Evolutionary conservation across 305 asterid genomes (phyloP).

Genomic region (Solanum hybrid): DNA sequence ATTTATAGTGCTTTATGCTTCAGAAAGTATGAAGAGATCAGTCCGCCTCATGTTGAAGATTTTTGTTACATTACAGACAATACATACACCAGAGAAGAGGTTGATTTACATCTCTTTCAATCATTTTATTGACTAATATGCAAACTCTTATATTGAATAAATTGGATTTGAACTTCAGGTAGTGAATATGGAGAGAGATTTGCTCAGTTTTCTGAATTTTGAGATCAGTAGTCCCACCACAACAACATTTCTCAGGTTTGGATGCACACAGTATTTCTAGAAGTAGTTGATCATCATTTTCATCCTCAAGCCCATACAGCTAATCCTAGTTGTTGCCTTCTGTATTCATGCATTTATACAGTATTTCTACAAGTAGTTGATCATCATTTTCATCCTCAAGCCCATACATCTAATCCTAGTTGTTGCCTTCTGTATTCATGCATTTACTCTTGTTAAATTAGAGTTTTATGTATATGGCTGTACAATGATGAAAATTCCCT

Average conservation of each 20-base stretch:
- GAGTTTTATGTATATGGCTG: background rate
- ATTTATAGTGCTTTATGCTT: slow-evolving; percentile 15
- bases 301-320: background rate
- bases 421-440: background rate
- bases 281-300: background rate
- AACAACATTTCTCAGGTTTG: slow-evolving; percentile 62
- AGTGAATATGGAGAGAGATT: slow-evolving; percentile 51
- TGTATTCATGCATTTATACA: background rate
- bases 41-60: slow-evolving; percentile 70
- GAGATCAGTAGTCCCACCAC: slow-evolving; percentile 65
- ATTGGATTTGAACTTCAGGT: slow-evolving; percentile 29
- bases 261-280: background rate
- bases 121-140: background rate
- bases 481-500: background rate
- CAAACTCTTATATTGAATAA: background rate
- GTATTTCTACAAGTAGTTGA: slow-evolving; percentile 1
- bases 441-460: background rate
- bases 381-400: background rate
- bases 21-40: slow-evolving; percentile 84
- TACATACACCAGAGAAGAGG: slow-evolving; percentile 74
- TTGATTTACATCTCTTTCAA: slow-evolving; percentile 17
- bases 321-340: background rate
- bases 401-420: background rate
- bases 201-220: slow-evolving; percentile 52
- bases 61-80: slow-evolving; percentile 84